These are phyloP conservation scores for Aspergillus biplanus DNA, from an alignment of 495 filamentous ascomycete species.

Conservation along the genomic window DNA sequence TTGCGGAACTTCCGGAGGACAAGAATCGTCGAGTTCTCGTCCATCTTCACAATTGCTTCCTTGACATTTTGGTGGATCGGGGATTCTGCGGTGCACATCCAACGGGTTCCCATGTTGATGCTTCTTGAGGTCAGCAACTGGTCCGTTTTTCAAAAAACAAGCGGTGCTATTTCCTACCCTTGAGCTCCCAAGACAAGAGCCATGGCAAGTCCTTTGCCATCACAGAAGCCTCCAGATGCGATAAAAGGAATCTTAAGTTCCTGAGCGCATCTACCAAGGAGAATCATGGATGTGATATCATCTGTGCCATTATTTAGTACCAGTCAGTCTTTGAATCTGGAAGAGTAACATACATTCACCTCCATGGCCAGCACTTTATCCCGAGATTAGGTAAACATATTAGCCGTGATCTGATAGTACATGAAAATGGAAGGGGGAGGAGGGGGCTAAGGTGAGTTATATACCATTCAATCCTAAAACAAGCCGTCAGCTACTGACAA, in stretches of 20 bases:
- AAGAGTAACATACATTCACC: constrained; percentile 15
- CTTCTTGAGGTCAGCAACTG: not conserved
- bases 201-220: constrained; percentile 14
- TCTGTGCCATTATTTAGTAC: not conserved
- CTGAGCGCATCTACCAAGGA: constrained; percentile 14
- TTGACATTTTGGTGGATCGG: constrained; percentile 19
- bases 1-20: constrained; percentile 14
- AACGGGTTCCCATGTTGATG: constrained; percentile 18
- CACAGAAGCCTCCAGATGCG: constrained; percentile 10
- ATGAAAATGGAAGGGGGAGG: not conserved
- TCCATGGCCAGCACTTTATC: constrained; percentile 13
- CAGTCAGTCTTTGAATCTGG: not conserved
- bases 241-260: constrained; percentile 15
- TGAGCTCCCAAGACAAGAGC: constrained; percentile 13
- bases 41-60: constrained; percentile 10
- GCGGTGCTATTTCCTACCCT: constrained; percentile 4
- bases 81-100: constrained; percentile 13
- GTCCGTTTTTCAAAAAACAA: not conserved
- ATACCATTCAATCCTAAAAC: constrained; percentile 14
- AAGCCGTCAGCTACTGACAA: not conserved
- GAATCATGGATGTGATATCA: constrained; percentile 15
- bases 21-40: constrained; percentile 9
- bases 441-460: not conserved
- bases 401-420: not conserved
- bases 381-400: not conserved